A percentile compares a stretch with the other conserved stretches of the same genome.
Conservation (phyloP, 805 yeast genomes). For the Candida nitratophila region DNA sequence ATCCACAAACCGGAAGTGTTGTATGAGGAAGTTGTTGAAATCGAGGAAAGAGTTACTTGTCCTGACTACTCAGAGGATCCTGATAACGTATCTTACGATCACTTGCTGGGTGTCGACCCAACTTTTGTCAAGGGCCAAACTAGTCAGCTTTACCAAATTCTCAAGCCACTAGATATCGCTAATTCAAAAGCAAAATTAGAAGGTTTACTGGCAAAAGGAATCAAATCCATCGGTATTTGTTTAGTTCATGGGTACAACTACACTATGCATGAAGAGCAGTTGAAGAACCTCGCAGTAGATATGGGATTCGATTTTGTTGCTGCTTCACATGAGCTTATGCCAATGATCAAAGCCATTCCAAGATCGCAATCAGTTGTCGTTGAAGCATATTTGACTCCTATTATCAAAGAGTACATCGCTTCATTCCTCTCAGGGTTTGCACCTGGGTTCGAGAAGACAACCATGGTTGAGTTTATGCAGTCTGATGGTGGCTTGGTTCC, state of each 20-base stretch:
- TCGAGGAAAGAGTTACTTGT: slow-evolving; percentile 85
- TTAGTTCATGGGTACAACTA: slow-evolving; percentile 29
- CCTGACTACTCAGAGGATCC: slow-evolving; percentile 79
- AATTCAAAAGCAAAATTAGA: slow-evolving; percentile 20
- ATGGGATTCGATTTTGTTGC: slow-evolving; percentile 43
- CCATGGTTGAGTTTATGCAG: slow-evolving; percentile 47
- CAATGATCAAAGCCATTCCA: slow-evolving; percentile 31
- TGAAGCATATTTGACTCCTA: slow-evolving; percentile 37
- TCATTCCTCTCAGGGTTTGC: slow-evolving; percentile 28
- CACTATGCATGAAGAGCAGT: slow-evolving; percentile 30
- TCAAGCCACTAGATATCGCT: slow-evolving; percentile 23
- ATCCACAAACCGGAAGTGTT: slow-evolving; percentile 66
- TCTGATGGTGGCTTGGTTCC: slow-evolving; percentile 52
- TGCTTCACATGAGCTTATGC: slow-evolving; percentile 27
- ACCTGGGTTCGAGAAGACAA: slow-evolving; percentile 22
- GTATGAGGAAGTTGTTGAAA: slow-evolving; percentile 69
- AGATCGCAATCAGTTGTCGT: slow-evolving; percentile 35
- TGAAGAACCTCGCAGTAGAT: slow-evolving; percentile 26
- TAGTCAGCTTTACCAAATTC: slow-evolving; percentile 30
- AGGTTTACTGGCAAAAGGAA: slow-evolving; percentile 16
- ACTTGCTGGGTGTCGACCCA: too few relatives aligned
- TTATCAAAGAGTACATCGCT: slow-evolving; percentile 29
- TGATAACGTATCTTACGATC: slow-evolving; percentile 17
- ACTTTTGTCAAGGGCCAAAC: slow-evolving; percentile 34
- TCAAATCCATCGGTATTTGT: slow-evolving; percentile 28